Evolutionary conservation across 495 filamentous ascomycete species (phyloP).

Genomic region (Poronia punctata): DNA sequence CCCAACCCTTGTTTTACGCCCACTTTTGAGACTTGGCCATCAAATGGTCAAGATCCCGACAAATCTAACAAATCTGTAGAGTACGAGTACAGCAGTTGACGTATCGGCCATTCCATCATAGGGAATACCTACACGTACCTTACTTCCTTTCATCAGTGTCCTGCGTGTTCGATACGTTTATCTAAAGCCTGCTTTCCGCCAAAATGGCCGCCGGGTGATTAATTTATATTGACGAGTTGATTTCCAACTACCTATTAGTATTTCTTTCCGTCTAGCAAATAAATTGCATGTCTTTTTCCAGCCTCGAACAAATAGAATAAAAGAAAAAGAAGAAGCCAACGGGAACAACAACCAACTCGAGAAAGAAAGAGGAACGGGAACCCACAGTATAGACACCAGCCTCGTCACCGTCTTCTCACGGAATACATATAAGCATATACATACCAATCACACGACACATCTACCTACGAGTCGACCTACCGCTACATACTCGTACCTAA

Average conservation of each 20-base stretch:
- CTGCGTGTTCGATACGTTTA: slow-evolving; percentile 10
- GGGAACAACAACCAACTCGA: neutral
- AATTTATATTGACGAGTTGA: neutral
- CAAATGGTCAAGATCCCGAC: slow-evolving; percentile 3
- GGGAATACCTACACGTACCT: slow-evolving; percentile 1
- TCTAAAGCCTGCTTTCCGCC: slow-evolving; percentile 9
- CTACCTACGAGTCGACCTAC: neutral
- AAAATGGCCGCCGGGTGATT: neutral
- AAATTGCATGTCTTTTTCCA: no score
- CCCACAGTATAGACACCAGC: neutral
- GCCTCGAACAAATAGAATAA: no score
- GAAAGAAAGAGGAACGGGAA: no score
- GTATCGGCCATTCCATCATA: slow-evolving; percentile 11
- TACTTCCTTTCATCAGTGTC: no score
- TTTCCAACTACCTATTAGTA: neutral
- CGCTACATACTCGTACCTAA: no score
- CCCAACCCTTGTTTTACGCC: slow-evolving; percentile 7
- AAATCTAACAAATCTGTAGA: slow-evolving; percentile 9
- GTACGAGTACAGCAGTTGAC: no score
- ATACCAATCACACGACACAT: no score
- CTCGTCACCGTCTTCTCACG: slow-evolving; percentile 5
- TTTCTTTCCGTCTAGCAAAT: no score
- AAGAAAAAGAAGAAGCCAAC: no score
- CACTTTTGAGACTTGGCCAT: slow-evolving; percentile 4
- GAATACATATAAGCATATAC: no score